phyloP scores from a whole-genome alignment of 2,329 filamentous ascomycete species.

The Mycogone perniciosa region DNA sequence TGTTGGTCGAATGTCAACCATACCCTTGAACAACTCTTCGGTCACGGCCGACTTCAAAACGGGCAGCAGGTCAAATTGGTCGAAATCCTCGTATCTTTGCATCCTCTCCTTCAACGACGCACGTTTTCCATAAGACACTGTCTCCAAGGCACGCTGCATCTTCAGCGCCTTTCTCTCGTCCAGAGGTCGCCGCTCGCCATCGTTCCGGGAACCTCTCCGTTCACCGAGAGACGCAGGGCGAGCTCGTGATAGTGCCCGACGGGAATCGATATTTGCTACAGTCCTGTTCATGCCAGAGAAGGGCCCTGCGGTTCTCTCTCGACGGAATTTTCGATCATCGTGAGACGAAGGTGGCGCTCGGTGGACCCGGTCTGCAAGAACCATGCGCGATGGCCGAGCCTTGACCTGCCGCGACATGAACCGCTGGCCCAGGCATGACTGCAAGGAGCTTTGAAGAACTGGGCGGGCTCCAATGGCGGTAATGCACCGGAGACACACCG shows the following conservation, averaged over 20 bases:
- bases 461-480: conserved; percentile 11
- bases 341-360: conserved; percentile 29
- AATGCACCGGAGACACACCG: conserved; percentile 17
- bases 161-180: conserved; percentile 69
- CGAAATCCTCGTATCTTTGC: conserved; percentile 68
- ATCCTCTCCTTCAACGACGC: conserved; percentile 48
- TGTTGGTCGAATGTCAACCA: conserved; percentile 73
- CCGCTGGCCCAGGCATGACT: conserved; percentile 30
- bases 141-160: conserved; percentile 78
- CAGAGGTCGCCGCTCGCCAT: conserved; percentile 29
- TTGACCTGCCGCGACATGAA: conserved; percentile 28
- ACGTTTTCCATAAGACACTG: conserved; percentile 67
- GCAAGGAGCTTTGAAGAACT: conserved; percentile 16
- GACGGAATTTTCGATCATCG: conserved; percentile 31
- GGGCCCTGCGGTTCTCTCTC: conserved; percentile 39
- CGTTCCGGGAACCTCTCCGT: conserved; percentile 22
- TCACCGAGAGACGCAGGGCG: conserved; percentile 15
- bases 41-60: conserved; percentile 63
- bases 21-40: conserved; percentile 65
- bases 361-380: conserved; percentile 48
- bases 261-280: conserved; percentile 34
- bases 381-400: conserved; percentile 49
- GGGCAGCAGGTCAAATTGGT: conserved; percentile 71
- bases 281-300: conserved; percentile 53
- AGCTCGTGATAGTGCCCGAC: conserved; percentile 16